phyloP scores from a whole-genome alignment of 306 rosid genomes.

The Dryas drummondii region DNA sequence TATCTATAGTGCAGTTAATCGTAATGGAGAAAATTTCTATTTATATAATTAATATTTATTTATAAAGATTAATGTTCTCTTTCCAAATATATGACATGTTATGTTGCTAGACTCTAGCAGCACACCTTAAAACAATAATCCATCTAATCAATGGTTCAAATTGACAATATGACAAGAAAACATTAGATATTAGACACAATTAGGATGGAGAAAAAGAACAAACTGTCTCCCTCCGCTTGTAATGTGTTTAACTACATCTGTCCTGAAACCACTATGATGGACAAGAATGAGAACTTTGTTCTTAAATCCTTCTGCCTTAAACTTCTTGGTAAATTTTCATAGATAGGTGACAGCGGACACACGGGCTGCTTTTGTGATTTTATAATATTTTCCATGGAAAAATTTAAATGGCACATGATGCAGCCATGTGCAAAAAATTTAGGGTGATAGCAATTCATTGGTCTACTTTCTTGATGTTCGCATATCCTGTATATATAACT shows the following conservation, averaged over 20 bases:
- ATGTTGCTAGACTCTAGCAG: not conserved
- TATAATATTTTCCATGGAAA: conserved; percentile 1
- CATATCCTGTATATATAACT: conserved; percentile 11
- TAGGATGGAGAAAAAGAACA: not conserved
- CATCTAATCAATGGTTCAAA: not conserved
- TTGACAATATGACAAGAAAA: not conserved
- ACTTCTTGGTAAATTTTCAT: not conserved
- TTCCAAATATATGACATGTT: not conserved
- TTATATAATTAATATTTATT: too few species aligned
- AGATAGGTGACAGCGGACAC: not conserved
- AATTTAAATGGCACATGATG: conserved; percentile 13
- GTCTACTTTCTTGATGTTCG: conserved; percentile 14
- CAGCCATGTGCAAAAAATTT: conserved; percentile 12
- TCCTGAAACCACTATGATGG: conserved; percentile 17
- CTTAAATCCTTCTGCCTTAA: conserved; percentile 20
- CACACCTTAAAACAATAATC: not conserved
- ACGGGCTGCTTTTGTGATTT: conserved; percentile 9
- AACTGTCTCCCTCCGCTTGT: conserved; percentile 6
- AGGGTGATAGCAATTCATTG: conserved; percentile 11
- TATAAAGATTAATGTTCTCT: not conserved
- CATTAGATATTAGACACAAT: too few species aligned
- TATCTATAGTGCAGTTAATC: too few species aligned
- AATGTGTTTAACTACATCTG: conserved; percentile 5
- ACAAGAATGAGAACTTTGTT: conserved; percentile 6
- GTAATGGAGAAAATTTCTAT: too few species aligned